Evolutionary conservation across 305 asterid species (phyloP).

Genomic region (Nicotiana rustica): DNA sequence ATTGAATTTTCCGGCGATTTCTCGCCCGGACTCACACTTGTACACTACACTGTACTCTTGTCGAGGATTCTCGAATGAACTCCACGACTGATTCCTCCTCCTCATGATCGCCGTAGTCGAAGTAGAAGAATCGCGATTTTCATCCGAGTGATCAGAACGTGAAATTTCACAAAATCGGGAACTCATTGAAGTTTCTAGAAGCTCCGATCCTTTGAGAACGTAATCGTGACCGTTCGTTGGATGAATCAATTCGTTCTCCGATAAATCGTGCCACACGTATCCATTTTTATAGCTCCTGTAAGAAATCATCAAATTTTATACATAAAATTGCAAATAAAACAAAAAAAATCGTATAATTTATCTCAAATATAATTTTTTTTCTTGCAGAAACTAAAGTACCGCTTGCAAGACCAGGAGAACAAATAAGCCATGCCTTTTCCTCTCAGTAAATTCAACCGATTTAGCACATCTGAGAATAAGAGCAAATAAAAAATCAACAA

Average conservation of each 20-base stretch:
- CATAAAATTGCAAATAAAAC: neutral
- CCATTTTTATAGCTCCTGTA: constrained; percentile 55
- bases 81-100: constrained; percentile 51
- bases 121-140: constrained; percentile 31
- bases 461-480: constrained; percentile 45
- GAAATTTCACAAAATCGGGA: constrained; percentile 28
- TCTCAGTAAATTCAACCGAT: constrained; percentile 50
- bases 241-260: constrained; percentile 50
- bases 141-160: neutral
- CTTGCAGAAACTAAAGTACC: constrained; percentile 35
- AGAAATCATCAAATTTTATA: neutral
- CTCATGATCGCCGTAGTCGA: constrained; percentile 10
- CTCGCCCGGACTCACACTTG: constrained; percentile 50
- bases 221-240: constrained; percentile 53
- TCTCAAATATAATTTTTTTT: neutral
- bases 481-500: neutral
- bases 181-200: constrained; percentile 33
- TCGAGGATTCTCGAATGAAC: constrained; percentile 42
- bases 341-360: neutral
- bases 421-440: constrained; percentile 52
- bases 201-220: constrained; percentile 53
- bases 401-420: constrained; percentile 58
- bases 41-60: constrained; percentile 43
- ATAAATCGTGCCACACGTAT: constrained; percentile 56
- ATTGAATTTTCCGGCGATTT: constrained; percentile 37